phyloP scores from a whole-genome alignment of 768 basidiomycete species.

The Suillus placidus region DNA sequence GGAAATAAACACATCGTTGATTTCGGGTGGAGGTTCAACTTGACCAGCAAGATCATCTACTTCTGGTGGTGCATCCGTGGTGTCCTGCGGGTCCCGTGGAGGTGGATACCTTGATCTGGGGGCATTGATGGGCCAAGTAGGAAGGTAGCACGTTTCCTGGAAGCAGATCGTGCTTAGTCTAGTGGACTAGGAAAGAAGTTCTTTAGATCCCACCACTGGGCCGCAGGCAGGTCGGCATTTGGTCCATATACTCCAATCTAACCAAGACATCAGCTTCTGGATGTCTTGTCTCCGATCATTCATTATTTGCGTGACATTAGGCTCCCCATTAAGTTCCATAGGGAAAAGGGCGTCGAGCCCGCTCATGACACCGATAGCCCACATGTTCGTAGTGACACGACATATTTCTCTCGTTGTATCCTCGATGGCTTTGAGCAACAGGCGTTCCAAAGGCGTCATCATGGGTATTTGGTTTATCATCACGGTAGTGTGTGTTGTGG shows the following conservation, averaged over 20 bases:
- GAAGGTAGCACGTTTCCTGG: constrained; percentile 32
- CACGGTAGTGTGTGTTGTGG: constrained; percentile 15
- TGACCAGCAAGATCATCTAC: background rate
- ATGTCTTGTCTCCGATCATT: constrained; percentile 15
- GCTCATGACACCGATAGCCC: constrained; percentile 20
- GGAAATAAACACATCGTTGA: background rate
- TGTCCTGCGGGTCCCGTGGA: background rate
- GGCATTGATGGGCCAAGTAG: constrained; percentile 24
- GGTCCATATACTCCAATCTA: constrained; percentile 28
- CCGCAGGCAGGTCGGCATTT: constrained; percentile 22
- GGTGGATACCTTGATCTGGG: background rate
- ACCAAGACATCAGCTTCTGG: constrained; percentile 20
- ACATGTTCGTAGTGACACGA: constrained; percentile 23
- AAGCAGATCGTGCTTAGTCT: background rate
- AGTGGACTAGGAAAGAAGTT: background rate
- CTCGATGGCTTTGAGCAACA: constrained; percentile 15
- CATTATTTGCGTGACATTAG: constrained; percentile 7
- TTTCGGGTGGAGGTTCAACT: background rate
- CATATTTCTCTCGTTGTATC: constrained; percentile 24
- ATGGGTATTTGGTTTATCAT: background rate
- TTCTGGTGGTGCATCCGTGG: background rate
- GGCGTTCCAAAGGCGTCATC: constrained; percentile 17
- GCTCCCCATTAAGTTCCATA: background rate
- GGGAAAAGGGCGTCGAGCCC: constrained; percentile 9
- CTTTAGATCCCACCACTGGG: constrained; percentile 16